Evolutionary conservation across 75 land plant genomes (phyloP).

Genomic region (Pseudotsuga menziesii): DNA sequence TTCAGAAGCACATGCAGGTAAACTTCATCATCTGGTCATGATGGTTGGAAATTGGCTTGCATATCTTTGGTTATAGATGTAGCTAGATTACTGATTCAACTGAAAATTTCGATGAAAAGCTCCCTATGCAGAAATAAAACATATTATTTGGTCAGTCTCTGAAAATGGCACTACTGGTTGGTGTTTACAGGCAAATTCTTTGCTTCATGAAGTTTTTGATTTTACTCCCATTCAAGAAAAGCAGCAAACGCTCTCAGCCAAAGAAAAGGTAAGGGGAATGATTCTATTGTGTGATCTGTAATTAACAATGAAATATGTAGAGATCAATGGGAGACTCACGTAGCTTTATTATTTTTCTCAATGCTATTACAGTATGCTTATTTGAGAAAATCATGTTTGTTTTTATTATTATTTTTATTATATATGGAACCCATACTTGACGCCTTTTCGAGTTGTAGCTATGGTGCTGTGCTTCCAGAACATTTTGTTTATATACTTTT

Average conservation of each 20-base stretch:
- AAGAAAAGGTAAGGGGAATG: constrained; percentile 61
- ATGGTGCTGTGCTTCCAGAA: background rate
- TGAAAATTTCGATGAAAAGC: background rate
- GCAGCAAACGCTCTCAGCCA: constrained; percentile 25
- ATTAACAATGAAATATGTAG: background rate
- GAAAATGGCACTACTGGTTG: background rate
- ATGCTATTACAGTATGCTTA: background rate
- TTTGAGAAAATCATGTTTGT: background rate
- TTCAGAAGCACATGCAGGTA: constrained; percentile 90
- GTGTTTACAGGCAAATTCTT: constrained; percentile 61
- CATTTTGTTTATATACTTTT: background rate
- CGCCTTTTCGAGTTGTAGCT: background rate
- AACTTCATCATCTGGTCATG: background rate
- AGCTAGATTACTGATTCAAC: background rate
- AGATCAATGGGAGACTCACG: too few relatives aligned
- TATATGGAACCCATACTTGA: background rate
- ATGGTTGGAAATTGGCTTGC: background rate
- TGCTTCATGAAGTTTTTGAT: constrained; percentile 83
- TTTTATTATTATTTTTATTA: background rate
- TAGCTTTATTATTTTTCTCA: background rate
- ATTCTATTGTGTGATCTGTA: background rate
- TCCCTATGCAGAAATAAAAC: background rate
- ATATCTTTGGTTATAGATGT: background rate
- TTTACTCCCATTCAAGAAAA: constrained; percentile 52
- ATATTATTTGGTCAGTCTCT: background rate